Conservation (phyloP, 352 stramenopile species). For the Halophytophthora batemanensis region DNA sequence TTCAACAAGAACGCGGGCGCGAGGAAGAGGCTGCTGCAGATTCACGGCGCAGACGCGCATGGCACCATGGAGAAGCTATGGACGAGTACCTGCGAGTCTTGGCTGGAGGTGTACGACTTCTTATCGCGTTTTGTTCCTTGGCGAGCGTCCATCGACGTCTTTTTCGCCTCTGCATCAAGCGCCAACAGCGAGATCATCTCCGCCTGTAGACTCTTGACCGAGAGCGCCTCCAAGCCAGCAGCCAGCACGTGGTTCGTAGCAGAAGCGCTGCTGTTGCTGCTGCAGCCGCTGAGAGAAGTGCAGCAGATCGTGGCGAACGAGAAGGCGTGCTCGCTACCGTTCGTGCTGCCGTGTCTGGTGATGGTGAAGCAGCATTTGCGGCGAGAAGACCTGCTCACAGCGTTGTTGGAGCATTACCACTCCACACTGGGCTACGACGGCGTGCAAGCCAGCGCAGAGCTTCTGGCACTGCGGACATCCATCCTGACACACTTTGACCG, state of each 20-base stretch:
- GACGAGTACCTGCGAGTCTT: constrained; percentile 10
- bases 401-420: constrained; percentile 14
- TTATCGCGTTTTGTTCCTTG: constrained; percentile 16
- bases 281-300: constrained; percentile 42
- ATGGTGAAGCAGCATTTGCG: constrained; percentile 34
- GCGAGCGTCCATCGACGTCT: constrained; percentile 17
- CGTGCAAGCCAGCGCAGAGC: background rate
- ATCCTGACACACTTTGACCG: constrained; percentile 10
- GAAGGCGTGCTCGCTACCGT: constrained; percentile 30
- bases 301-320: constrained; percentile 33
- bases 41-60: background rate
- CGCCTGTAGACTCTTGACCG: background rate
- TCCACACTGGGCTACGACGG: background rate
- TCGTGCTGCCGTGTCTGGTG: constrained; percentile 33
- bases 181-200: background rate
- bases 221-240: constrained; percentile 9
- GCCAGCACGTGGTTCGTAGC: constrained; percentile 28
- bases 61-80: constrained; percentile 2
- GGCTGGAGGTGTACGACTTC: constrained; percentile 24
- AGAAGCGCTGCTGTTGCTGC: constrained; percentile 37
- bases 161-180: constrained; percentile 12
- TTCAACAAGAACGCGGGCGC: background rate
- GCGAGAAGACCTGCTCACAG: constrained; percentile 25
- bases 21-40: constrained; percentile 1
- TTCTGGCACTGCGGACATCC: constrained; percentile 11